Evolutionary conservation across 192 early-diverging fungal species (phyloP).

Genomic region (Gorgonomyces haynaldii): DNA sequence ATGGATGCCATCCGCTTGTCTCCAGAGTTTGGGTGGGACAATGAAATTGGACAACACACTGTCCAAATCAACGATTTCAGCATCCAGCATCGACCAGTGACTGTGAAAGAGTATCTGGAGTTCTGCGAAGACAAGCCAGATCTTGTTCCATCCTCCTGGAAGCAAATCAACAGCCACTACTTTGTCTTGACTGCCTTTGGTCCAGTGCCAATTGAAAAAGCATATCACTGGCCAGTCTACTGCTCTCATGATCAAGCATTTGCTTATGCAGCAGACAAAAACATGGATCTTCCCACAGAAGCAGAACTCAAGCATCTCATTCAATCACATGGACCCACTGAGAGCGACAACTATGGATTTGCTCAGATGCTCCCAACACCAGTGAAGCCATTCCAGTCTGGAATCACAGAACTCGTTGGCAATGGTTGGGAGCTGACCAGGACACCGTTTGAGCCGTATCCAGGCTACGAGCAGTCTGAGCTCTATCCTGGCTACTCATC

Average conservation of each 20-base stretch:
- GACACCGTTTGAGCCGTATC: conserved; percentile 48
- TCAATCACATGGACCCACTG: conserved; percentile 12
- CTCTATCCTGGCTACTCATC: conserved; percentile 82
- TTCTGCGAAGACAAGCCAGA: conserved; percentile 31
- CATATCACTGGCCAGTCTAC: conserved; percentile 60
- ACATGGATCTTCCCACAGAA: conserved; percentile 65
- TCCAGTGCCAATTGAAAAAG: conserved; percentile 33
- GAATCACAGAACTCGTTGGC: conserved; percentile 17
- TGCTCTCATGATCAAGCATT: conserved; percentile 56
- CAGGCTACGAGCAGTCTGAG: conserved; percentile 47
- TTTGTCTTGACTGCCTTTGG: conserved; percentile 62
- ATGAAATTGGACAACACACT: conserved; percentile 55
- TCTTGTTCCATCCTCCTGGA: conserved; percentile 52
- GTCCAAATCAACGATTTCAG: conserved; percentile 26
- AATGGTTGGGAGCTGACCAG: conserved; percentile 76
- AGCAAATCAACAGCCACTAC: conserved; percentile 6
- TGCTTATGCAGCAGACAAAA: conserved; percentile 50
- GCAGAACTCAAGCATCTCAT: conserved; percentile 44
- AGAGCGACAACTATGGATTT: conserved; percentile 59
- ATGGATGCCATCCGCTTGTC: conserved; percentile 8
- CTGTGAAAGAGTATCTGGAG: conserved; percentile 58
- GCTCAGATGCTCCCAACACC: conserved; percentile 50
- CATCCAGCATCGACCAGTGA: conserved; percentile 70
- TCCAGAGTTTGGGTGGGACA: conserved; percentile 78
- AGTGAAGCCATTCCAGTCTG: background rate